Percentiles rank a stretch among this genome's conserved stretches.
Evolutionary conservation across 2,329 filamentous ascomycete species (phyloP).

Genomic region (Dichotomopilus funicola): DNA sequence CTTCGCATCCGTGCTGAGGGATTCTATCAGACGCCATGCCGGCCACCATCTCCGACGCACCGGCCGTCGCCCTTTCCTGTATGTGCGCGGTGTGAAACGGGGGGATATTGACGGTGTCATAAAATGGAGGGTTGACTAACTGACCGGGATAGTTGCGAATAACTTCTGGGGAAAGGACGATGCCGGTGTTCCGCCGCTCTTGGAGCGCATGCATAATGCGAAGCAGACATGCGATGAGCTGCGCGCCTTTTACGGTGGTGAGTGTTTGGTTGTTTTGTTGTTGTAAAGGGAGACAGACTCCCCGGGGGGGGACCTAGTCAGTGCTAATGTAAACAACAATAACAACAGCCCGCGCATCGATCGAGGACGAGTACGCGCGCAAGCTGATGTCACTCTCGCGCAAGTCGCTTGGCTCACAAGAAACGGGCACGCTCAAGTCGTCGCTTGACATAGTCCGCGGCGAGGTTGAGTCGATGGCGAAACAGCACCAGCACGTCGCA

Average conservation of each 20-base stretch:
- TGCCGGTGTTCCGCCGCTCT: conserved; percentile 82
- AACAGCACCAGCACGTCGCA: conserved; percentile 85
- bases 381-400: conserved; percentile 80
- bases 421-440: conserved; percentile 72
- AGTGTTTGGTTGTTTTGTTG: conserved; percentile 3
- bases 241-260: conserved; percentile 81
- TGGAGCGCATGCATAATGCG: conserved; percentile 89
- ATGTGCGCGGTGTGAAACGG: conserved; percentile 1
- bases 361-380: conserved; percentile 93
- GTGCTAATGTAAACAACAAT: background rate
- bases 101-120: background rate
- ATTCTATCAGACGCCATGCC: conserved; percentile 21
- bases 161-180: conserved; percentile 99
- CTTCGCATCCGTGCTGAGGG: too few species aligned
- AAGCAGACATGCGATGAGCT: conserved; percentile 94
- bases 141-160: conserved; percentile 67
- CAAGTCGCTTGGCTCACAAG: conserved; percentile 83
- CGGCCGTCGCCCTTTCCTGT: conserved; percentile 27
- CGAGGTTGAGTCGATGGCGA: conserved; percentile 89
- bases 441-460: conserved; percentile 83
- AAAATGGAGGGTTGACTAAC: background rate
- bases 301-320: background rate
- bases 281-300: too few species aligned
- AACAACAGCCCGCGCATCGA: conserved; percentile 67
- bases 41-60: conserved; percentile 21